Evolutionary conservation across 768 basidiomycete genomes (phyloP), one percentile per base, ranked within the genome.

Genomic region (Boletus sensibilis): DNA sequence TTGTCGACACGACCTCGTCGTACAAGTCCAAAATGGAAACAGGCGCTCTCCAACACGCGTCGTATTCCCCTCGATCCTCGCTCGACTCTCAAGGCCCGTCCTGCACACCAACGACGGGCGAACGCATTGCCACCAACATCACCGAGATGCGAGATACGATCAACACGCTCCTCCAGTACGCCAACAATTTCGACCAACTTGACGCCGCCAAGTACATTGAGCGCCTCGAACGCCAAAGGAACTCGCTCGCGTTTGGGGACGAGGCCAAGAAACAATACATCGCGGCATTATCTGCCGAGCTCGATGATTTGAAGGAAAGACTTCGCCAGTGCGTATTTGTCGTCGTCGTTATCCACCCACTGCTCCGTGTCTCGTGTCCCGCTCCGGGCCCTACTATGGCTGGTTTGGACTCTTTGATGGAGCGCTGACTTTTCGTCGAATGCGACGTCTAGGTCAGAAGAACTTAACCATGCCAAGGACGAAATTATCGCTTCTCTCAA

Each of bases 161-260:
- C 3, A 11, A 43, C 25, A 10, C 21, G 3, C 23, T 62, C 12
- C 5, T 20, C 7, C 18, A 11, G 2, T 57, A 64, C 16, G 35
- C 71, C 1, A 55, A 58, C 2, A 23, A 48, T 1, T n/a, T 69
- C 1, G 47, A 56, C 1, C 59, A 64, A 16, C 49, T 66, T 31
- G 49, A 42, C 14, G 38, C 73, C 0, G 53, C 58, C 40, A 63
- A 66, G 10, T 73, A 76, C 47, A 66, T 80, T 40, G 56, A 56
- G 34, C 72, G 69, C 50, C 69, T 81, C 37, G 78, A 82, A 56
- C 69, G 75, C 37, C 74, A 73, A 52, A 57, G 68, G 11, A 60
- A 60, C 10, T 75, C 78, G 21, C 66, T 74, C 45, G 72, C 71
- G 42, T 70, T 73, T 42, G 70, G 73, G 25, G 73, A 71, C 14